Evolutionary conservation across 768 basidiomycete species (phyloP).

Genomic region (Tephrocybe sp.): DNA sequence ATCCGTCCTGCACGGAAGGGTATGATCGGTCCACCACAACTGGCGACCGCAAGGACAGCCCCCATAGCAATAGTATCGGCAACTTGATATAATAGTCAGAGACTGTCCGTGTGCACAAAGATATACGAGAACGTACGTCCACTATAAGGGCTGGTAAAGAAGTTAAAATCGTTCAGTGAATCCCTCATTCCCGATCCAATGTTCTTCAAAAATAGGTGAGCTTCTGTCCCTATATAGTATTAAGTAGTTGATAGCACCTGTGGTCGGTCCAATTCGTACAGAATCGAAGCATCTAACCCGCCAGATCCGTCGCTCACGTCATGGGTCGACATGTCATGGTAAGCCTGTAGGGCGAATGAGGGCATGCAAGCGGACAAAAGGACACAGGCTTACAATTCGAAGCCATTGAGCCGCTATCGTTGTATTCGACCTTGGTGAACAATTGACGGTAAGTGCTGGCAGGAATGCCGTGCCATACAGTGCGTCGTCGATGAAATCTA

Average conservation of each 20-base stretch:
- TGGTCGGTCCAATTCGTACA: conserved; percentile 20
- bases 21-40: conserved; percentile 32
- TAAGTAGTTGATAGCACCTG: conserved; percentile 16
- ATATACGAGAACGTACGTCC: not conserved
- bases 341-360: conserved; percentile 14
- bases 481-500: not conserved
- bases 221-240: not conserved
- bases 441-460: not conserved
- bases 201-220: not conserved
- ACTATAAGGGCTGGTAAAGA: not conserved
- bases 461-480: not conserved
- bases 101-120: not conserved
- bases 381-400: not conserved
- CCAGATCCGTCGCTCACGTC: conserved; percentile 21
- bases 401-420: conserved; percentile 1
- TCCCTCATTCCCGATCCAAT: not conserved
- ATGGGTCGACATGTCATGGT: conserved; percentile 25
- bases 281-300: conserved; percentile 27
- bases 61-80: conserved; percentile 32
- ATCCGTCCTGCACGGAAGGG: conserved; percentile 30
- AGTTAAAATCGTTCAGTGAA: not conserved
- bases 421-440: not conserved
- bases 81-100: conserved; percentile 11
- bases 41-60: conserved; percentile 22
- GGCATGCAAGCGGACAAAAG: too few relatives aligned